These are phyloP conservation scores for Saccharomyces mikatae DNA, from an alignment of 805 yeast species.

Conservation along the genomic window DNA sequence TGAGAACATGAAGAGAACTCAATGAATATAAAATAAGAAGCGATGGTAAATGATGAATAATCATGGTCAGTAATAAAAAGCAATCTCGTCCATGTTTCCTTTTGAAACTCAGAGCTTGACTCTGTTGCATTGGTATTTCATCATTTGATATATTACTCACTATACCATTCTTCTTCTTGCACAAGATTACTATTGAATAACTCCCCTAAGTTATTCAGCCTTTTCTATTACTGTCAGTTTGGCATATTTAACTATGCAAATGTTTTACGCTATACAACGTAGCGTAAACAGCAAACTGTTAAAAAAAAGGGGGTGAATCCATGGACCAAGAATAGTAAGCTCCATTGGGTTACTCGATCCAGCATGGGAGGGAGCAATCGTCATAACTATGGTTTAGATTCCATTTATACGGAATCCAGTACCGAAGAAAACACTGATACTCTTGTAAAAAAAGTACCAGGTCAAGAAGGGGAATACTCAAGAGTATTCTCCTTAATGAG, in stretches of 20 bases:
- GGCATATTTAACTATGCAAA: constrained; percentile 64
- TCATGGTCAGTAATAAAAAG: constrained; percentile 31
- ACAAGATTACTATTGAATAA: neutral
- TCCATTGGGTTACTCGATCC: constrained; percentile 62
- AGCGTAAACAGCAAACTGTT: constrained; percentile 23
- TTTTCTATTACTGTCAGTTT: constrained; percentile 29
- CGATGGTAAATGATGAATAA: constrained; percentile 2
- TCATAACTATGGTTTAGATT: constrained; percentile 68
- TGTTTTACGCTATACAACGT: constrained; percentile 18
- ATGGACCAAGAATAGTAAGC: constrained; percentile 66
- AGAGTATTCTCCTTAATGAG: constrained; percentile 25
- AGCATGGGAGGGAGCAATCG: constrained; percentile 40
- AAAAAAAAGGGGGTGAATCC: constrained; percentile 36
- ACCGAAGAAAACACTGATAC: constrained; percentile 43
- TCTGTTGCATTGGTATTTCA: constrained; percentile 76
- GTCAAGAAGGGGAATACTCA: constrained; percentile 10
- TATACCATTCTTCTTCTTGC: neutral
- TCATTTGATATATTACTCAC: constrained; percentile 34
- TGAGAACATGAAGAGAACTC: neutral
- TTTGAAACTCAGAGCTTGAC: constrained; percentile 76
- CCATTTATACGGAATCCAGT: constrained; percentile 38
- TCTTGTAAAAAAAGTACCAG: constrained; percentile 6
- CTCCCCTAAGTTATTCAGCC: constrained; percentile 3
- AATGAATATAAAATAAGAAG: neutral
- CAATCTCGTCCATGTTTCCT: constrained; percentile 58